Conservation (phyloP, 2,329 filamentous ascomycete genomes). For the Calonectria pseudoreteaudii region DNA sequence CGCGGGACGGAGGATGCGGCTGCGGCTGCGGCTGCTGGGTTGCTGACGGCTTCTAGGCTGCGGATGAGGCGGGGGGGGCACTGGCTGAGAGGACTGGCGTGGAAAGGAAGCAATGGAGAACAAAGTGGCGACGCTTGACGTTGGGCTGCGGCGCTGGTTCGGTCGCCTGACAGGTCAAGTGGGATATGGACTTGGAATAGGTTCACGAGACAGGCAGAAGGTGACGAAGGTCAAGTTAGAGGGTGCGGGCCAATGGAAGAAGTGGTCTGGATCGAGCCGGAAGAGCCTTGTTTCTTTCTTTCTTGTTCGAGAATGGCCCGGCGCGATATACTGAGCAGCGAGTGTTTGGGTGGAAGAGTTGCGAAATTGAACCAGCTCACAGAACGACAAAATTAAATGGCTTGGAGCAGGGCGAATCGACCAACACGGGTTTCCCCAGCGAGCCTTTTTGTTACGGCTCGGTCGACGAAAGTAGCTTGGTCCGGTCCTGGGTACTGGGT, state of each 20-base stretch:
- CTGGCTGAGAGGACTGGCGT: constrained; percentile 10
- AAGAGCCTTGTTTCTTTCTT: neutral
- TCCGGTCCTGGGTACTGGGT: constrained; percentile 13
- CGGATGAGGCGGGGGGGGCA: constrained; percentile 26
- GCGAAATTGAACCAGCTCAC: constrained; percentile 5
- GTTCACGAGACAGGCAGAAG: constrained; percentile 5
- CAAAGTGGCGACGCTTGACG: constrained; percentile 10
- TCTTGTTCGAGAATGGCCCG: neutral
- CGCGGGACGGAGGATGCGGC: constrained; percentile 23
- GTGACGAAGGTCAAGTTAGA: neutral
- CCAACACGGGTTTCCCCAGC: constrained; percentile 34
- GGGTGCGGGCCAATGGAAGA: neutral
- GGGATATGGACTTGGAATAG: constrained; percentile 3
- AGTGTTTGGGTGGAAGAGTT: neutral
- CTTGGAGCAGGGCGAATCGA: constrained; percentile 33
- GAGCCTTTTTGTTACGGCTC: constrained; percentile 29
- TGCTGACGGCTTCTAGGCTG: constrained; percentile 19
- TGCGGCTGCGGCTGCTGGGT: constrained; percentile 17
- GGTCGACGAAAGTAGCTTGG: constrained; percentile 44
- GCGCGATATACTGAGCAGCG: neutral
- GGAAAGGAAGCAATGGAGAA: constrained; percentile 12
- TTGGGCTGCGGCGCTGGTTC: constrained; percentile 15
- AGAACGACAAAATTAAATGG: neutral
- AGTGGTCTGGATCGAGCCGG: neutral
- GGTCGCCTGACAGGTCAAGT: constrained; percentile 19